Evolutionary conservation across 495 filamentous ascomycete genomes (phyloP).

Genomic region (Penicillium bialowiezense): DNA sequence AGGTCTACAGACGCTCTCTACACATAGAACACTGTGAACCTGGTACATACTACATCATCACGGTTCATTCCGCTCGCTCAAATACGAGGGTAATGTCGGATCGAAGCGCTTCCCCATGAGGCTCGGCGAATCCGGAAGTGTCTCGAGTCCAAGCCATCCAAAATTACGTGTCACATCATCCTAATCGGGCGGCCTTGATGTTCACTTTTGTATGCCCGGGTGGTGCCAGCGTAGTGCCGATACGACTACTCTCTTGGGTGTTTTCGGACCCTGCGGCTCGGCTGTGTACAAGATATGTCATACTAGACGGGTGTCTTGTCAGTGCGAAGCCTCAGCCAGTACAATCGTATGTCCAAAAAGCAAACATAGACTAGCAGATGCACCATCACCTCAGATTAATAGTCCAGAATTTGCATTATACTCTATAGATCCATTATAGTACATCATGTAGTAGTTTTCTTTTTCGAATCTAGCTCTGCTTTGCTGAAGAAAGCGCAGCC

Average conservation of each 20-base stretch:
- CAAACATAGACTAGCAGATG: no score
- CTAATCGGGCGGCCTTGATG: neutral
- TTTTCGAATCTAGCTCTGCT: constrained; percentile 16
- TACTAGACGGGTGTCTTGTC: neutral
- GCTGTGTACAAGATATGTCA: neutral
- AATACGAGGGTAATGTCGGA: neutral
- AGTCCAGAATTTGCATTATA: no score
- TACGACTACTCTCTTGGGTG: neutral
- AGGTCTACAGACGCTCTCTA: neutral
- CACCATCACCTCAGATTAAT: no score
- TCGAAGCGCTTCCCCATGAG: neutral
- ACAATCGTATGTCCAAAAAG: no score
- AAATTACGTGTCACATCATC: neutral
- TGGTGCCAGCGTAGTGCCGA: neutral
- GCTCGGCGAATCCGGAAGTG: neutral
- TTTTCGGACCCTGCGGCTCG: neutral
- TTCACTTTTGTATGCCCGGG: neutral
- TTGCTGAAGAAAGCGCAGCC: constrained; percentile 18
- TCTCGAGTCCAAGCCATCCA: neutral
- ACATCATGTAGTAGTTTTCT: neutral
- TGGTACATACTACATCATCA: neutral
- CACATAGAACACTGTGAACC: neutral
- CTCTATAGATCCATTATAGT: no score
- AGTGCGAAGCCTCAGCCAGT: no score
- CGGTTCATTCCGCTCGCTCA: neutral